Evolutionary conservation across 2,329 filamentous ascomycete species (phyloP), one percentile per base, ranked within the genome.

Genomic region (Colletotrichum tropicale): DNA sequence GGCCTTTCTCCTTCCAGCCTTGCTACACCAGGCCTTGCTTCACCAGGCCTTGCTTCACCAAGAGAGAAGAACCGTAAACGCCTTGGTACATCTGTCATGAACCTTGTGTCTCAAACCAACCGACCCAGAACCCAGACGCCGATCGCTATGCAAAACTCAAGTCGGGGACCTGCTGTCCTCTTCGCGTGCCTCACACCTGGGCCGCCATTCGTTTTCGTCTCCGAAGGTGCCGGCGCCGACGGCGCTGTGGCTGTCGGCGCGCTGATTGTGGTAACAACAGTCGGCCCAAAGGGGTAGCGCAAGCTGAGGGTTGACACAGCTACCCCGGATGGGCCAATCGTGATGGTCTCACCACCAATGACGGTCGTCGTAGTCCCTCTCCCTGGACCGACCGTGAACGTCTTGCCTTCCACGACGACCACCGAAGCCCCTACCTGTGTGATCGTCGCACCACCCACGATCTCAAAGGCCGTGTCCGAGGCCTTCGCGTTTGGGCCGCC

Each of bases 401-500:
- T 90, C 4, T 82, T 82, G 38, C 87, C 87, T 43, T 85, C 83
- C 65, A 93, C 83, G 32, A 92, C 85, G 2, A 89, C 86, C 15
- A 87, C 82, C 4, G 86, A 88, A 2, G 87, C 81, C n/a, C 86
- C 87, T 10, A 90, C 78, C 78, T 88, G 85, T 18, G 88, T 89
- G 68, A 91, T 83, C 5, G 89, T 90, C 18, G 86, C 89, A 13
- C 89, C 89, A 67, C 89, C 89, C 10, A 89, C 85, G 71, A 90
- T 86, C 58, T 87, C 87, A 78, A 85, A 87, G 4, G 83, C 82
- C 2, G 86, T 88, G 15, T 83, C 83, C 2, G 80, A 81, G 2
- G 81, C 66, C 4, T 78, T 77, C 16, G 86, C 88, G 1, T 78
- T 74, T 4, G 80, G 77, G 0, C 88, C 89, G 21, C 89, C 89